phyloP scores from a whole-genome alignment of 768 basidiomycete species.

The Dictyophora rubrovolvata region DNA sequence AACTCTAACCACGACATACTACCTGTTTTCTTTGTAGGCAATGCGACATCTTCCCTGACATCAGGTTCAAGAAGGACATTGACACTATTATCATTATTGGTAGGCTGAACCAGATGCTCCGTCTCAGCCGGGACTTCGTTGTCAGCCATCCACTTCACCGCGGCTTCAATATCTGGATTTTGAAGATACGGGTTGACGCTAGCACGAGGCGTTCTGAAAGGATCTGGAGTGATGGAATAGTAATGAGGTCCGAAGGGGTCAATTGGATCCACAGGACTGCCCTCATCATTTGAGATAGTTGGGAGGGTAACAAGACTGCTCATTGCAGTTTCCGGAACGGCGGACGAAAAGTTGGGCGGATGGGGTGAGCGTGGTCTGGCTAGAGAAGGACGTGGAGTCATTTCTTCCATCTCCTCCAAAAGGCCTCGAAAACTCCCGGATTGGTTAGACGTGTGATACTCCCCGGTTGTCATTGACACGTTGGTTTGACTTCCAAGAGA shows the following conservation, averaged over 20 bases:
- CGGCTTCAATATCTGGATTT: neutral
- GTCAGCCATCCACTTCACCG: neutral
- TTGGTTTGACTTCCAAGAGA: neutral
- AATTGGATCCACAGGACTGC: neutral
- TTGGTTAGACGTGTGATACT: neutral
- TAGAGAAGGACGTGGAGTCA: neutral
- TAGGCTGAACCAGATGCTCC: neutral
- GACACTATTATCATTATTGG: neutral
- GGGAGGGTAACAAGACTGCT: neutral
- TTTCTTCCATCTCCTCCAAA: neutral
- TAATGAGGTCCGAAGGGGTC: neutral
- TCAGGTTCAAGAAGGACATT: neutral
- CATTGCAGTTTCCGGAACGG: neutral
- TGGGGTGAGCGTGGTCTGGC: neutral
- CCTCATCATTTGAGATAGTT: neutral
- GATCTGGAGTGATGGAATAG: neutral
- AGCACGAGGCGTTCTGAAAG: neutral
- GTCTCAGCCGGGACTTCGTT: neutral
- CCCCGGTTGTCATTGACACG: neutral
- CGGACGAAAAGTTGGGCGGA: neutral
- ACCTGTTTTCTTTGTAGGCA: neutral
- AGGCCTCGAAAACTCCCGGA: neutral
- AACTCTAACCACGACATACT: neutral
- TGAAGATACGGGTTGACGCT: neutral
- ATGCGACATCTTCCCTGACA: neutral